Percentiles rank a stretch among this genome's conserved stretches.
Evolutionary conservation across 2,329 filamentous ascomycete genomes (phyloP).

Genomic region (Botrytis sinoallii): DNA sequence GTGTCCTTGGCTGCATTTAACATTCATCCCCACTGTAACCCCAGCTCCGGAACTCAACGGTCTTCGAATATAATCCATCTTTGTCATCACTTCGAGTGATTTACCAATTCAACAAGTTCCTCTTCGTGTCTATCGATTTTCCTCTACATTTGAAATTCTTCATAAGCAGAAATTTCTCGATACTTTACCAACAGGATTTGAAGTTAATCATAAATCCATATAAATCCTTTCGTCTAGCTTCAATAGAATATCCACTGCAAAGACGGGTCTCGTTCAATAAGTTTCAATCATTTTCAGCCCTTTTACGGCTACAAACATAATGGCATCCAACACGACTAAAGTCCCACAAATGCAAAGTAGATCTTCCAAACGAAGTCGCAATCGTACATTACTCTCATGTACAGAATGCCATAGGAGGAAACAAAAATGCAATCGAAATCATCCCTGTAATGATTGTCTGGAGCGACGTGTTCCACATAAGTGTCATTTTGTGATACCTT

Average conservation of each 20-base stretch:
- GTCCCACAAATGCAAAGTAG: neutral
- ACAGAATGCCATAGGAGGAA: slow-evolving; percentile 31
- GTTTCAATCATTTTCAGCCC: neutral
- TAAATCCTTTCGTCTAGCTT: neutral
- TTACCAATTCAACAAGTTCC: neutral
- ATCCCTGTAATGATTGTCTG: slow-evolving; percentile 28
- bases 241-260: neutral
- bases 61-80: neutral
- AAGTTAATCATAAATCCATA: neutral
- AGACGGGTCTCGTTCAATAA: neutral
- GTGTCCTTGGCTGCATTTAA: neutral
- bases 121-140: neutral
- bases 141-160: too few relatives aligned
- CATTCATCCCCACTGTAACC: neutral
- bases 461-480: slow-evolving; percentile 24
- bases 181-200: neutral
- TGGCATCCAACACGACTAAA: neutral
- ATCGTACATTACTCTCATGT: slow-evolving; percentile 25
- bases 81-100: neutral
- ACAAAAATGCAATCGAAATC: slow-evolving; percentile 28
- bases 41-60: neutral
- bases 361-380: slow-evolving; percentile 21
- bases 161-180: neutral
- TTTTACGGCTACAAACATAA: neutral
- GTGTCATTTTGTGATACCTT: slow-evolving; percentile 24